Conservation (phyloP, 345 rosid species). For the Eucalyptus viminalis region DNA sequence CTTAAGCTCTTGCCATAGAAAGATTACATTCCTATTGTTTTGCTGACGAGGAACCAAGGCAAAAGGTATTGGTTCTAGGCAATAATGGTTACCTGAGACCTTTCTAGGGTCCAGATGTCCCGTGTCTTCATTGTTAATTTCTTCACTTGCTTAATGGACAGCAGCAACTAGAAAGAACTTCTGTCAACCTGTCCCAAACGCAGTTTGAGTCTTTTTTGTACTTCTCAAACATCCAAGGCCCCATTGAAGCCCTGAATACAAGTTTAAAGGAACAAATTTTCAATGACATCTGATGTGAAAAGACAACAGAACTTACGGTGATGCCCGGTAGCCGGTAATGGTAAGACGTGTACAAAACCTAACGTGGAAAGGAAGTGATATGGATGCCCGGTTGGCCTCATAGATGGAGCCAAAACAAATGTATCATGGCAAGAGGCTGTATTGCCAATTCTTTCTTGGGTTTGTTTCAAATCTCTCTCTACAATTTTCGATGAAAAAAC, state of each 20-base stretch:
- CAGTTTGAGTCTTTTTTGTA: neutral
- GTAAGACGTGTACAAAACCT: neutral
- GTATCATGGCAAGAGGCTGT: neutral
- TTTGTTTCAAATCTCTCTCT: neutral
- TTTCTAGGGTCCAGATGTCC: neutral
- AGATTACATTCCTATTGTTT: neutral
- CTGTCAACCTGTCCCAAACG: neutral
- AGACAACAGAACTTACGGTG: neutral
- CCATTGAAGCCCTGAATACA: neutral
- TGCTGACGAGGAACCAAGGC: neutral
- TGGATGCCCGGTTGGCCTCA: neutral
- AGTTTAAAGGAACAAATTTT: neutral
- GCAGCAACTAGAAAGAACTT: neutral
- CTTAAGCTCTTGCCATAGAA: neutral
- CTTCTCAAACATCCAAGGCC: neutral
- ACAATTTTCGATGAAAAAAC: neutral
- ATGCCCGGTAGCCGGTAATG: neutral
- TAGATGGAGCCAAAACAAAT: neutral
- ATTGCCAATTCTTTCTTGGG: neutral
- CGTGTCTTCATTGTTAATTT: neutral
- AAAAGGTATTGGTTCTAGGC: neutral
- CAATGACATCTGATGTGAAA: neutral
- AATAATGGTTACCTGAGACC: neutral
- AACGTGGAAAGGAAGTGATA: neutral
- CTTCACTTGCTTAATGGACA: neutral